Percentiles rank a stretch among this genome's conserved stretches.
Evolutionary conservation across 2,329 filamentous ascomycete genomes (phyloP).

Genomic region (Fonsecaea pedrosoi): DNA sequence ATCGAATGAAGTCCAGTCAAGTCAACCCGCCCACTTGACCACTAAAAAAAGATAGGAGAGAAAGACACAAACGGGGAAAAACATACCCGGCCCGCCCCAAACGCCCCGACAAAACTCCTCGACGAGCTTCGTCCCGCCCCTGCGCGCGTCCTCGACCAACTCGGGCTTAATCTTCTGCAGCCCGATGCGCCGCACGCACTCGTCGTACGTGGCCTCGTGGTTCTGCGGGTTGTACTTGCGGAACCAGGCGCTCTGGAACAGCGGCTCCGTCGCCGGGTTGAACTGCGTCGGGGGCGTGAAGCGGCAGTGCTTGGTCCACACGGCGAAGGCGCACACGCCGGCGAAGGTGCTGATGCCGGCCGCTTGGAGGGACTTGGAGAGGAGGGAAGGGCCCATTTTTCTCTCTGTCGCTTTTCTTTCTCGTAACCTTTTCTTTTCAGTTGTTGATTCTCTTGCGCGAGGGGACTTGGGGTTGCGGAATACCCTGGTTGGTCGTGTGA

Average conservation of each 20-base stretch:
- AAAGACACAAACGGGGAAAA: neutral
- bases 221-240: conserved; percentile 65
- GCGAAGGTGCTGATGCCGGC: conserved; percentile 56
- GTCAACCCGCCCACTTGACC: no score
- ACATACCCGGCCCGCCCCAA: conserved; percentile 54
- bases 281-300: conserved; percentile 63
- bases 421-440: neutral
- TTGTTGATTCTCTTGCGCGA: no score
- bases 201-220: conserved; percentile 69
- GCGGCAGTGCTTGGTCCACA: conserved; percentile 60
- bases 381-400: conserved; percentile 23
- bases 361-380: conserved; percentile 47
- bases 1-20: no score
- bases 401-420: neutral
- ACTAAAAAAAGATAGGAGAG: neutral
- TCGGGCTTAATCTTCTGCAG: conserved; percentile 69
- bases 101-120: conserved; percentile 72
- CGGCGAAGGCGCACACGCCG: conserved; percentile 59
- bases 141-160: conserved; percentile 59
- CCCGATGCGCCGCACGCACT: conserved; percentile 68
- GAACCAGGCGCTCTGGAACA: conserved; percentile 66
- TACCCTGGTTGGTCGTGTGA: no score
- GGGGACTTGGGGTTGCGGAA: no score
- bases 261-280: conserved; percentile 63
- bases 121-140: conserved; percentile 61